A percentile compares a stretch with the other conserved stretches of the same genome.
Conservation (phyloP, 148 eudicot genomes). For the Heliosperma pusillum region DNA sequence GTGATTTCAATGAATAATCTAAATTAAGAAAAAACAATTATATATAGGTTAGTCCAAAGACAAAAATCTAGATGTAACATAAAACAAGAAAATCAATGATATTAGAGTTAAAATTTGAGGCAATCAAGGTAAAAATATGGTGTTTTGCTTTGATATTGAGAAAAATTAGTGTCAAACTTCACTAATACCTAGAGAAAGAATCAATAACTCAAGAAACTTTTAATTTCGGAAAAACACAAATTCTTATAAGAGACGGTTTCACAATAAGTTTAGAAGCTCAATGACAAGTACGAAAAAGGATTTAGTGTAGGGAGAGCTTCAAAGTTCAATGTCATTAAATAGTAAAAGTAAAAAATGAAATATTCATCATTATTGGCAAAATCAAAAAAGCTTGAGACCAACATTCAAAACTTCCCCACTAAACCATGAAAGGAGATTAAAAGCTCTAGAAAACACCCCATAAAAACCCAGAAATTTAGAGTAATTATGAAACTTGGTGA, state of each 20-base stretch:
- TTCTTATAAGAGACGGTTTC: neutral
- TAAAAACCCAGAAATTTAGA: slow-evolving; percentile 2
- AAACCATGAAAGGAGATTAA: slow-evolving; percentile 12
- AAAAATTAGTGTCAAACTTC: neutral
- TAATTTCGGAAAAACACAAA: neutral
- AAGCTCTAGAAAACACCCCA: neutral
- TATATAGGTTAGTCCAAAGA: slow-evolving; percentile 18
- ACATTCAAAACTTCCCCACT: slow-evolving; percentile 12
- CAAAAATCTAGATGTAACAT: slow-evolving; percentile 14
- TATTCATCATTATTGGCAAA: slow-evolving; percentile 2
- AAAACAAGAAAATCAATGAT: slow-evolving; percentile 19
- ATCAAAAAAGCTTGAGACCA: neutral
- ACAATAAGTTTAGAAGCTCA: slow-evolving; percentile 6
- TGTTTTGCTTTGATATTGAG: slow-evolving; percentile 17
- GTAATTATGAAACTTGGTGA: neutral
- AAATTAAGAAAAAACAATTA: neutral
- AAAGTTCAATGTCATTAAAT: slow-evolving; percentile 14
- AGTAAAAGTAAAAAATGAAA: neutral
- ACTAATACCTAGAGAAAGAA: slow-evolving; percentile 21
- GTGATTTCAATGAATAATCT: slow-evolving; percentile 13
- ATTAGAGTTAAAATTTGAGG: slow-evolving; percentile 17
- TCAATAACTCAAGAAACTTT: slow-evolving; percentile 4
- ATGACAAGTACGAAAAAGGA: no score
- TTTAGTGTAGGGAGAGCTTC: slow-evolving; percentile 15
- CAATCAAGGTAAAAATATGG: slow-evolving; percentile 20